Evolutionary conservation across 2,329 filamentous ascomycete genomes (phyloP).

Genomic region (Calonectria hawksworthii): DNA sequence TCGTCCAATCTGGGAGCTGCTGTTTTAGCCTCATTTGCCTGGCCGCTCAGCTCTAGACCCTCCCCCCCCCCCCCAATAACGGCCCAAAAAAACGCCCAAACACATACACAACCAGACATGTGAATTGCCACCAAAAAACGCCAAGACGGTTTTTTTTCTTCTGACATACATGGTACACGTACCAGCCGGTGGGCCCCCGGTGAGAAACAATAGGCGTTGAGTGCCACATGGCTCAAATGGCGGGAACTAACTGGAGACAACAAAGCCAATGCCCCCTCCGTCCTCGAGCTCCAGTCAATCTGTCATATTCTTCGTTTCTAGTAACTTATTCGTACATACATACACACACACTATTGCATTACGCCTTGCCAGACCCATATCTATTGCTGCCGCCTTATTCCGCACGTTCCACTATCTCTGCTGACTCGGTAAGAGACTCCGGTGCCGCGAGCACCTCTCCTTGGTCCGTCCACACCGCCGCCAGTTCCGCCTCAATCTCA

Average conservation of each 20-base stretch:
- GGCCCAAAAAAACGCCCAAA: not conserved
- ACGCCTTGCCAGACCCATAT: not conserved
- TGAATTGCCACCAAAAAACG: not conserved
- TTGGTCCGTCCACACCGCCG: constrained; percentile 70
- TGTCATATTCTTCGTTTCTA: constrained; percentile 24
- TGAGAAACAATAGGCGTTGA: constrained; percentile 1
- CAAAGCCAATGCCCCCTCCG: not conserved
- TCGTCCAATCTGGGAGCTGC: not conserved
- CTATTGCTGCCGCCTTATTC: constrained; percentile 10
- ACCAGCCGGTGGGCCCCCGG: not conserved
- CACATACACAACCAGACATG: not conserved
- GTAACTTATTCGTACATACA: constrained; percentile 14
- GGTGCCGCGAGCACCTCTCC: constrained; percentile 65
- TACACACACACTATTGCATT: not conserved
- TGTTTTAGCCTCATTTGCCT: constrained; percentile 4
- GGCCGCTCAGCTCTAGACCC: not conserved
- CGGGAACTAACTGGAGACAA: not conserved
- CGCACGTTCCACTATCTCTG: constrained; percentile 17
- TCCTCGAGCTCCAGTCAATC: constrained; percentile 6
- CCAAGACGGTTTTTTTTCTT: not conserved
- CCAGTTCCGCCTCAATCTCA: constrained; percentile 88
- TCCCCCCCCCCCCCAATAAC: too few species aligned
- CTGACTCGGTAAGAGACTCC: constrained; percentile 51
- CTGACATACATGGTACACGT: constrained; percentile 6
- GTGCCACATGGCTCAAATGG: constrained; percentile 13